Base-by-base conservation (phyloP, 345 rosid genomes). In the Carallia pectinifolia region DNA sequence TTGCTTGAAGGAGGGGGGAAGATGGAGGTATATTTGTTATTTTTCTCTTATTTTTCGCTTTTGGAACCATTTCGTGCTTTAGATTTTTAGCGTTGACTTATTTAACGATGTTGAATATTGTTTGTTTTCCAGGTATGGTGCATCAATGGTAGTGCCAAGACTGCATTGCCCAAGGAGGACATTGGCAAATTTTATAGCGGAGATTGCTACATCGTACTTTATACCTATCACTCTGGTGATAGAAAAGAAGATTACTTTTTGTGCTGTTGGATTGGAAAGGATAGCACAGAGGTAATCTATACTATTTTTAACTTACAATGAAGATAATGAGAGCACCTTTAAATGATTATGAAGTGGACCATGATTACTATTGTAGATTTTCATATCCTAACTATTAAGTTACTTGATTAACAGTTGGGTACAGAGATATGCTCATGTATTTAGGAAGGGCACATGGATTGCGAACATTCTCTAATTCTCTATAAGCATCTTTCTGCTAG, bases 1-100 rank as follows among this genome's bases (percentile, higher is more conserved):
- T 81, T 95, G 83, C 97, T 95, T 70, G 97, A 95, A 84, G 91
- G 87, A 76, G 90, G 89, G 76, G 99, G 99, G 78, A 96, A 88
- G 85, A 73, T 88, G 87, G 99, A 96, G 98, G 99, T 96, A 66
- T 67, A 69, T 67, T 82, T 74, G 64, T 67, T 73, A 54, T 47
- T 69, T 71, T 62, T 12, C n/a, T 72, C 72, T 65, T 39, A 44
- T 2, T 76, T 59, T 64, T 60, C 67, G 9, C 47, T 67, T 36
- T 64, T 36, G 53, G 55, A 67, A 19, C 66, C 29, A 48, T 67
- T 68, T 58, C 17, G 59, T 58, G 50, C 27, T 27, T 71, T 70
- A 59, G 53, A 56, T 36, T 71, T 44, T 7, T 39, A 40, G 52
- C 15, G 23, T 40, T 53, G 47, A 18, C 54, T 37, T 61, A 33